Conservation (phyloP, 2,329 filamentous ascomycete genomes). For the Xylariaceae sp. region DNA sequence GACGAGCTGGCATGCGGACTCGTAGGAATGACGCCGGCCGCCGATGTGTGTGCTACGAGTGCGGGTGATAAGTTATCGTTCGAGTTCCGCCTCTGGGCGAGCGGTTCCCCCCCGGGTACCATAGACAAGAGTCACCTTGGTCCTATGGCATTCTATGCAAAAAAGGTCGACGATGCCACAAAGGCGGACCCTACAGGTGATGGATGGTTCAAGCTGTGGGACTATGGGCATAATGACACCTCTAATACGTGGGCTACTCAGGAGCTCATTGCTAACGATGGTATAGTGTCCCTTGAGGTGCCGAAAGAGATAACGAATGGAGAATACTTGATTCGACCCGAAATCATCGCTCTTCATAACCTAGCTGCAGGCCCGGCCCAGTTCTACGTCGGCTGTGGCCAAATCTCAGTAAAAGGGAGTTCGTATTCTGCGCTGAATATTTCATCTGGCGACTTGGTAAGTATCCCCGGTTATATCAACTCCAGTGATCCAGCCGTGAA, state of each 20-base stretch:
- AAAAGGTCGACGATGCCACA: neutral
- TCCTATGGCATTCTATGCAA: conserved; percentile 15
- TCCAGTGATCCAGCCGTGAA: conserved; percentile 12
- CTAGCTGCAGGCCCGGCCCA: conserved; percentile 38
- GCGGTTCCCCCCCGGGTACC: conserved; percentile 7
- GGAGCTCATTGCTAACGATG: conserved; percentile 41
- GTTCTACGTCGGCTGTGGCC: conserved; percentile 31
- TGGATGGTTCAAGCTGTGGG: conserved; percentile 18
- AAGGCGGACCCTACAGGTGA: conserved; percentile 4
- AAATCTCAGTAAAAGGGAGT: conserved; percentile 1
- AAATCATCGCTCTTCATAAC: conserved; percentile 54
- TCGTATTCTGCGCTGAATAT: conserved; percentile 32
- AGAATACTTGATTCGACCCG: conserved; percentile 54
- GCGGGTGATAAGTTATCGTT: conserved; percentile 12
- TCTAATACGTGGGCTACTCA: conserved; percentile 22
- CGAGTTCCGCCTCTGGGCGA: conserved; percentile 13
- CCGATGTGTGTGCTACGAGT: conserved; percentile 6
- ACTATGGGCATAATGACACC: conserved; percentile 23
- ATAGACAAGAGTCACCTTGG: conserved; percentile 12
- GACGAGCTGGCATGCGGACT: conserved; percentile 12
- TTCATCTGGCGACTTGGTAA: conserved; percentile 28
- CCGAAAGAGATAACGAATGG: conserved; percentile 47
- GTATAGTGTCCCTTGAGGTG: conserved; percentile 45
- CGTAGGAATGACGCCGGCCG: conserved; percentile 5
- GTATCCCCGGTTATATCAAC: conserved; percentile 16